These are phyloP conservation scores for Pichia sp. DNA, from an alignment of 1,139 yeast genomes.

Conservation along the genomic window DNA sequence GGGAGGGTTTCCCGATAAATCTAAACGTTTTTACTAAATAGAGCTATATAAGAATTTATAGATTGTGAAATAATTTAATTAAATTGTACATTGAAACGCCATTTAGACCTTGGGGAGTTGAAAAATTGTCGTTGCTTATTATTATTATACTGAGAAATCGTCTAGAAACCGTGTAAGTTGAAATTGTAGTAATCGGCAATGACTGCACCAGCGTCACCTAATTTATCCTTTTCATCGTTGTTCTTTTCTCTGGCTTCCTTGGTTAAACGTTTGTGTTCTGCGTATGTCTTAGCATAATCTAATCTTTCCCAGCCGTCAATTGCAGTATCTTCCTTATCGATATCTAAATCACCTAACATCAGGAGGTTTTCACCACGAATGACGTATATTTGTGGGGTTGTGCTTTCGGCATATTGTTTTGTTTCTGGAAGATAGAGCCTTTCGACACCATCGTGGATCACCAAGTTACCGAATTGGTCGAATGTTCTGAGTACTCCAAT, in stretches of 20 bases:
- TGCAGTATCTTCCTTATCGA: conserved; percentile 82
- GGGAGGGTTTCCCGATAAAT: neutral
- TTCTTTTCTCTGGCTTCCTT: conserved; percentile 11
- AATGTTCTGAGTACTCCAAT: conserved; percentile 93
- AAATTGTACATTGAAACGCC: conserved; percentile 3
- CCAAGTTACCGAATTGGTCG: conserved; percentile 94
- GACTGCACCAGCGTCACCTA: conserved; percentile 6
- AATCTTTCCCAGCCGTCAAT: conserved; percentile 21
- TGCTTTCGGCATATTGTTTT: conserved; percentile 73
- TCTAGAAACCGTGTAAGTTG: conserved; percentile 6
- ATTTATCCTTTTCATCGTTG: conserved; percentile 1
- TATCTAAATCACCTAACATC: conserved; percentile 93
- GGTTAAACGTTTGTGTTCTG: conserved; percentile 4
- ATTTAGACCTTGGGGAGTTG: neutral
- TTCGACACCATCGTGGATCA: conserved; percentile 87
- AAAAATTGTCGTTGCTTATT: too few relatives aligned
- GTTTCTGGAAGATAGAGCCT: conserved; percentile 64
- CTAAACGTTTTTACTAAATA: neutral
- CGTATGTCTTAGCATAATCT: conserved; percentile 3
- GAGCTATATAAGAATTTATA: conserved; percentile 5
- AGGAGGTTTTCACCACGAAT: conserved; percentile 97
- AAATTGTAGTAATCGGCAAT: neutral
- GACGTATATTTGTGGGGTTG: conserved; percentile 59
- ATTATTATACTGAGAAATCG: too few relatives aligned
- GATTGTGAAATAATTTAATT: neutral